phyloP scores from a whole-genome alignment of 805 yeast species.

The Myxozyma nipponensis region DNA sequence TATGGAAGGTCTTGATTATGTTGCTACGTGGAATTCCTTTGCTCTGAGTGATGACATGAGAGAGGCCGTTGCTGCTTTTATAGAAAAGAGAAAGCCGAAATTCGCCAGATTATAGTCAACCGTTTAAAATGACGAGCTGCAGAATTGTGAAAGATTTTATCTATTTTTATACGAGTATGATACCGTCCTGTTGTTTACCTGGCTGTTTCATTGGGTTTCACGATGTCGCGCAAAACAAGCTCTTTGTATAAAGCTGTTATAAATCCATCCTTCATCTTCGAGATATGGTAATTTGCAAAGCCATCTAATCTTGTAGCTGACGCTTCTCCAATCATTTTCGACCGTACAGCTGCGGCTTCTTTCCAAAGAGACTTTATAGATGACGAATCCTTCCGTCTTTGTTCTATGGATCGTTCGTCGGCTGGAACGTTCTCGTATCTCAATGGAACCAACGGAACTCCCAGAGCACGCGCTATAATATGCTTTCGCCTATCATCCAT shows the following conservation, averaged over 20 bases:
- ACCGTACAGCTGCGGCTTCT: background rate
- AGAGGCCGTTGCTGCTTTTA: constrained; percentile 2
- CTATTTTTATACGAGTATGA: background rate
- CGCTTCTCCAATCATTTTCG: background rate
- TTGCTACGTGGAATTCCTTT: constrained; percentile 52
- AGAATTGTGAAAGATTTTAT: no score
- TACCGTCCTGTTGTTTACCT: no score
- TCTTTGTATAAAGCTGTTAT: background rate
- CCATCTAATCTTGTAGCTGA: background rate
- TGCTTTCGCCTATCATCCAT: background rate
- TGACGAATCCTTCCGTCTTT: background rate
- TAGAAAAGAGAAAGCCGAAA: constrained; percentile 1
- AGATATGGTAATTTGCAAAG: background rate
- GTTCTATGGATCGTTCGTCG: background rate
- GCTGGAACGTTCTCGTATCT: background rate
- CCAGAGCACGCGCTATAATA: constrained; percentile 10
- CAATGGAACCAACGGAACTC: background rate
- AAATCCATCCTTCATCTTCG: background rate
- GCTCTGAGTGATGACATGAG: constrained; percentile 15
- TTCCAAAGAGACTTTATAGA: background rate
- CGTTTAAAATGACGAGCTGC: no score
- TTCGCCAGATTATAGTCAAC: constrained; percentile 14
- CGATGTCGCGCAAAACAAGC: background rate
- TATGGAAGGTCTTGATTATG: constrained; percentile 48
- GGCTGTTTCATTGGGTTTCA: no score